Base-by-base conservation (phyloP, 148 eudicot genomes). In the Arbutus unedo region DNA sequence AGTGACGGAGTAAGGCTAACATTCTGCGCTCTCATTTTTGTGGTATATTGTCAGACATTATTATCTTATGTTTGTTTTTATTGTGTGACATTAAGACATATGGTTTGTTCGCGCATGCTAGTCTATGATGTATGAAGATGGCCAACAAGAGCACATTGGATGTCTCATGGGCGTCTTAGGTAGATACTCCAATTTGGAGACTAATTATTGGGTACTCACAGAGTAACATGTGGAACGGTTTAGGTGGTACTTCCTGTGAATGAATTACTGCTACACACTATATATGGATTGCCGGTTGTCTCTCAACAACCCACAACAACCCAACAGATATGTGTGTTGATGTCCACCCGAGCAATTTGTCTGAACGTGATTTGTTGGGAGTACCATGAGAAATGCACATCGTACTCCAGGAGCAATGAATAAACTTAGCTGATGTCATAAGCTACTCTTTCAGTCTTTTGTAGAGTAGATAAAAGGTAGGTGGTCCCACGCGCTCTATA, bases 1-100 rank as follows among this genome's bases (percentile, higher is more conserved):
- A 85, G 99, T 96, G 89, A 96, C 99, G 2, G 99, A 96, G 99
- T 96, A 94, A 90, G 90, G 47, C 74, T 43, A 41, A 70, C 48
- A 43, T 81, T 79, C 62, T 48, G 31, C 31, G 19, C 43, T 84
- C 51, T 79, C 51, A 74, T 84, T 19, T 55, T 71, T 43, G 25
- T 74, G 41, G 8, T 25, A 48, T 62, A 80, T 31, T 31, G 38
- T 31, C 38, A 31, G 38, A 31, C 38, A 31, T 31, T 31, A 31
- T 54, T n/a, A 54, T 80, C 14, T 51, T 80, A 2, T 60, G 43
- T 44, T 44, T 57, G 23, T 66, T 74, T 81, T 13, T 19, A 16
- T 47, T 71, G 59, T n/a, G 3, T 47, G 56, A 76, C 59, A 51
- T 76, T 14, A 76, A 51, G 59, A 76, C 25, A 1, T 59, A 64